Percentiles rank a stretch among this genome's conserved stretches.
These are phyloP conservation scores for Fusarium staphyleae DNA, from an alignment of 2,329 filamentous ascomycete species.

Conservation along the genomic window DNA sequence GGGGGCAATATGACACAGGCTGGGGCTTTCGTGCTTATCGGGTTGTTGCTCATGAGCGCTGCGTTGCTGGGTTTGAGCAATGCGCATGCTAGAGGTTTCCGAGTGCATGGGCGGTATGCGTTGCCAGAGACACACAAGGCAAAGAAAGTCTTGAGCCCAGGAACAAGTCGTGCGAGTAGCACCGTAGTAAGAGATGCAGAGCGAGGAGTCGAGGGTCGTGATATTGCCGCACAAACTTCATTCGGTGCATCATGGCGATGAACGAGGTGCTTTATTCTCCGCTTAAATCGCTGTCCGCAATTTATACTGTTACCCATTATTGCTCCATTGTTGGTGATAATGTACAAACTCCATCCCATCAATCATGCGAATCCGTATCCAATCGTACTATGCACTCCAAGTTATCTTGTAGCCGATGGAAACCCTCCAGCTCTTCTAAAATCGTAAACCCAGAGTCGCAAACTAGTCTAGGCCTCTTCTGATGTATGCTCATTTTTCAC, in stretches of 20 bases:
- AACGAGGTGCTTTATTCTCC: constrained; percentile 1
- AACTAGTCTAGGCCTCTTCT: constrained; percentile 11
- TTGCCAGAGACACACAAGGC: constrained; percentile 31
- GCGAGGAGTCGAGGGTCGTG: too few relatives aligned
- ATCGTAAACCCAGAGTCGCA: neutral
- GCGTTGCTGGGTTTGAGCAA: constrained; percentile 63
- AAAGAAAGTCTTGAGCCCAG: neutral
- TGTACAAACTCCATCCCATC: constrained; percentile 32
- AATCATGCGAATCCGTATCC: neutral
- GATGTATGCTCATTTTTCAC: constrained; percentile 12
- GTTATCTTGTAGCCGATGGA: neutral
- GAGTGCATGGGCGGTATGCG: constrained; percentile 60
- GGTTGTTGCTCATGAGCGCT: constrained; percentile 59
- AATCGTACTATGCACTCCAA: neutral
- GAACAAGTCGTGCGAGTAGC: neutral
- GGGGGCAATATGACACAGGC: constrained; percentile 62
- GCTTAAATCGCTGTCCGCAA: constrained; percentile 19
- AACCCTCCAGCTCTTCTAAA: neutral
- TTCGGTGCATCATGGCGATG: neutral
- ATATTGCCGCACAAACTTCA: neutral
- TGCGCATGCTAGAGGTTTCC: constrained; percentile 53
- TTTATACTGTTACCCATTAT: constrained; percentile 16
- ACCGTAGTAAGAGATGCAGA: constrained; percentile 1
- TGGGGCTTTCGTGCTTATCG: constrained; percentile 59
- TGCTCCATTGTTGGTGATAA: constrained; percentile 5